These are phyloP conservation scores for Lithospermum erythrorhizon DNA, from an alignment of 257 asterid genomes.

Conservation along the genomic window DNA sequence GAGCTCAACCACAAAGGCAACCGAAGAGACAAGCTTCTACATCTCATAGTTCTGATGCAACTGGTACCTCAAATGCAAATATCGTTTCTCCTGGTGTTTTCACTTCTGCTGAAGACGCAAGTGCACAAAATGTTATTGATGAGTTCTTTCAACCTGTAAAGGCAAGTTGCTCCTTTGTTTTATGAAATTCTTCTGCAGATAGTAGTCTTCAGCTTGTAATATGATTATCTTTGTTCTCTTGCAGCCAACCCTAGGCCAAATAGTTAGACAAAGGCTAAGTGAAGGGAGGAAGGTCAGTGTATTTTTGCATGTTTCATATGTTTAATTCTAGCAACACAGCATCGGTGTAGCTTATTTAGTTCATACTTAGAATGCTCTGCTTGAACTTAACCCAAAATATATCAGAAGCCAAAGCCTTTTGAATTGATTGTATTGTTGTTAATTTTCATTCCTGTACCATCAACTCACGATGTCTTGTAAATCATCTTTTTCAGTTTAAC, in stretches of 20 bases:
- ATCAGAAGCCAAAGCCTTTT: not conserved
- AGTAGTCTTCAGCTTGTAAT: not conserved
- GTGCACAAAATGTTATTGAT: conserved; percentile 59
- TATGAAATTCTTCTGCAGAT: not conserved
- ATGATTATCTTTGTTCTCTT: conserved; percentile 1
- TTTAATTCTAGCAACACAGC: not conserved
- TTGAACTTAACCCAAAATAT: not conserved
- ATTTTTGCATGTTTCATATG: not conserved
- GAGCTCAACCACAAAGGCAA: conserved; percentile 54
- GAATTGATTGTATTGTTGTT: not conserved
- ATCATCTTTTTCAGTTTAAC: not conserved
- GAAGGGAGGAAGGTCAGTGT: conserved; percentile 87
- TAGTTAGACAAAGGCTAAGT: conserved; percentile 68
- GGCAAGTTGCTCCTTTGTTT: conserved; percentile 20
- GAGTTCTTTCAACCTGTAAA: conserved; percentile 78
- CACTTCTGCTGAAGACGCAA: conserved; percentile 44
- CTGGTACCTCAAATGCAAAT: conserved; percentile 28
- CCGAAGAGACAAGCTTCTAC: conserved; percentile 51
- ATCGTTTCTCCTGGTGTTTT: conserved; percentile 25
- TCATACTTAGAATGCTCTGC: not conserved
- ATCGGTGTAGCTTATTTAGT: not conserved
- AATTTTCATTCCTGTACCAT: not conserved
- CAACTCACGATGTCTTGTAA: not conserved
- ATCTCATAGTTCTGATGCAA: conserved; percentile 42
- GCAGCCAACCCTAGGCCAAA: conserved; percentile 85